Evolutionary conservation across 163 green algal species (phyloP).

Genomic region (Volvox carteri): DNA sequence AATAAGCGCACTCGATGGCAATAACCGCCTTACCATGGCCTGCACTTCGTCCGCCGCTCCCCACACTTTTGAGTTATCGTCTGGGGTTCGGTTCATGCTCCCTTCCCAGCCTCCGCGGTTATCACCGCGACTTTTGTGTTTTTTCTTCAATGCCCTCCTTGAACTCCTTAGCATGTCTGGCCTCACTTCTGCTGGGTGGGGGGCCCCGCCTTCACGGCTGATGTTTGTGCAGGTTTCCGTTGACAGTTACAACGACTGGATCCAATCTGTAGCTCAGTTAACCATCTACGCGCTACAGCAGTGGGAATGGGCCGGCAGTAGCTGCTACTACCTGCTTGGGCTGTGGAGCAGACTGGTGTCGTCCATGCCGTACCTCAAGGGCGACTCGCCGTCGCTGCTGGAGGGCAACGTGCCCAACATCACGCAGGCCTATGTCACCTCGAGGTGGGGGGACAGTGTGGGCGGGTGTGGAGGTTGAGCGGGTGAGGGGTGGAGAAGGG

Average conservation of each 20-base stretch:
- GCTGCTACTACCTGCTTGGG: slow-evolving; percentile 95
- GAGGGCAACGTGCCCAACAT: slow-evolving; percentile 95
- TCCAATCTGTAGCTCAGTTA: slow-evolving; percentile 93
- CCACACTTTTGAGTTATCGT: no score
- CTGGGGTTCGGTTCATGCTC: no score
- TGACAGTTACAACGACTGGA: slow-evolving; percentile 95
- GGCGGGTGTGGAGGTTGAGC: background rate
- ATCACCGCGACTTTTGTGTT: no score
- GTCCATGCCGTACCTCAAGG: slow-evolving; percentile 97
- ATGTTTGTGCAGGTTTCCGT: slow-evolving; percentile 84
- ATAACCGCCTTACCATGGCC: no score
- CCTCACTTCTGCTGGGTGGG: no score
- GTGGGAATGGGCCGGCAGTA: slow-evolving; percentile 92
- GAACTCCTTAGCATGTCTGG: no score
- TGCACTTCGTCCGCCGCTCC: no score
- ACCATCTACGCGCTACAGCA: slow-evolving; percentile 88
- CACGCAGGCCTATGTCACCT: slow-evolving; percentile 89
- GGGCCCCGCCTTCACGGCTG: no score
- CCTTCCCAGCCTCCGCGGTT: no score
- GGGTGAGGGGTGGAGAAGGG: background rate
- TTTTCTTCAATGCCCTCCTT: no score
- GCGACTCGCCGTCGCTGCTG: slow-evolving; percentile 90
- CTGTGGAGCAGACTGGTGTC: slow-evolving; percentile 87
- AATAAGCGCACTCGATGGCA: no score
- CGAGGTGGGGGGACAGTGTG: slow-evolving; percentile 13